Evolutionary conservation across 176 grass and related monocot genomes (phyloP), one percentile per base, ranked within the genome.

Genomic region (Aegilops tauschii): DNA sequence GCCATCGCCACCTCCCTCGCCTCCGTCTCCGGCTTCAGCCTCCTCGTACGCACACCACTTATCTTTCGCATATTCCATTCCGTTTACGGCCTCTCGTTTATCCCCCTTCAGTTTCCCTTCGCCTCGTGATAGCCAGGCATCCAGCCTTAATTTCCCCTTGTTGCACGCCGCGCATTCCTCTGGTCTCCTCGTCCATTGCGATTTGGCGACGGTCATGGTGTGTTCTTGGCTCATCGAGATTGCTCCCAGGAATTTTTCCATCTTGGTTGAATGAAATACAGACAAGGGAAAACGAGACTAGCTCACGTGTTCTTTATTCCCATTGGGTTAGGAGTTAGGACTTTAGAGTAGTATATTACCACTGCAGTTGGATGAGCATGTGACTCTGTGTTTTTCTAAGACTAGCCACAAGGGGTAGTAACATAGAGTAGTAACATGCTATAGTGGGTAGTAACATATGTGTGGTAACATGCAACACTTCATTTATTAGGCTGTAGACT

Each of bases 21-120:
- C 73, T 61, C 84, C 87, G 96, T 95, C 88, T 87, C 93, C 84
- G 96, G 96, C n/a, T 94, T 89, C 96, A 95, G 96, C 96, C 88
- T 95, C 88, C 93, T 98, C 80, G 96, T 98, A 79, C 77, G 93
- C 79, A 21, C 80, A 30, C 75, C 8, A 18, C 54, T 16, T 21
- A 21, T 5, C 34, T 39, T 47, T 47, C 34, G 40, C 69, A 2
- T 65, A 44, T 73, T n/a, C 42, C 39, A 27, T 20, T 29, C 3
- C 50, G 68, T 34, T 81, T 34, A 11, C 32, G 10, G 3, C 45
- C 9, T 58, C 18, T 69, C n/a, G 32, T 23, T 37, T 16, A 17
- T 27, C 4, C 28, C 17, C 7, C 6, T 20, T 69, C 17, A 34
- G 16, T 68, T 29, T 30, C 36, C 27, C 0, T 61, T 30, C 28